phyloP scores from a whole-genome alignment of 1,284 basidiomycete genomes.

The Rugosomyces carneus region DNA sequence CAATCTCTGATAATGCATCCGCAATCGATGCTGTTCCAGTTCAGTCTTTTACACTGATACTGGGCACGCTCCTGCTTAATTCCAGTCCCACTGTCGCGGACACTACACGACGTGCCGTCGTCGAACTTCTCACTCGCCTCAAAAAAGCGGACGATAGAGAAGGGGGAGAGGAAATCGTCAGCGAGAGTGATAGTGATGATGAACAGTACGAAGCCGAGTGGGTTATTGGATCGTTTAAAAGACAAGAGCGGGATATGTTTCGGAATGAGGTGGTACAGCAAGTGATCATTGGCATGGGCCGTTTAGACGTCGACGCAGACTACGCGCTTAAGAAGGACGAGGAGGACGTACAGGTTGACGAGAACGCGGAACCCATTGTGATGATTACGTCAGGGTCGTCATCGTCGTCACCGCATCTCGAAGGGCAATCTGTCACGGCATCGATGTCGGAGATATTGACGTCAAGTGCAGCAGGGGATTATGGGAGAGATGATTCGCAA shows the following conservation, averaged over 20 bases:
- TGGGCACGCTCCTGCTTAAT: constrained; percentile 85
- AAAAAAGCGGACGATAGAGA: constrained; percentile 44
- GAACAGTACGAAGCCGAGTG: constrained; percentile 17
- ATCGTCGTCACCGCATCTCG: neutral
- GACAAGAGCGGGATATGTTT: constrained; percentile 54
- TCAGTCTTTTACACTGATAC: constrained; percentile 85
- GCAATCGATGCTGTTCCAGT: constrained; percentile 53
- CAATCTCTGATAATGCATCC: constrained; percentile 29
- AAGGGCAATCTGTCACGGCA: neutral
- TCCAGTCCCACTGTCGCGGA: constrained; percentile 71
- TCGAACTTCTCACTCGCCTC: constrained; percentile 69
- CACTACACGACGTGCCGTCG: constrained; percentile 71
- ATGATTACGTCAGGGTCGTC: neutral
- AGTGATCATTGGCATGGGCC: constrained; percentile 84
- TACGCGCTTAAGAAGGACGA: too few relatives aligned
- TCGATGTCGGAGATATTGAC: neutral
- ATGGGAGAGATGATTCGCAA: constrained; percentile 50
- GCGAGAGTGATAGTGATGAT: constrained; percentile 21
- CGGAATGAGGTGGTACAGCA: constrained; percentile 78
- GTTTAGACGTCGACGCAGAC: constrained; percentile 52
- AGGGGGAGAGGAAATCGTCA: constrained; percentile 11
- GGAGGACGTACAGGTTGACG: neutral
- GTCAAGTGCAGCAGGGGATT: too few relatives aligned
- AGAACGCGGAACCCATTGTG: constrained; percentile 10
- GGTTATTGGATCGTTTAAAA: constrained; percentile 45